Evolutionary conservation across 805 yeast genomes (phyloP), one percentile per base, ranked within the genome.

Genomic region (Wickerhamiella kazuoi): DNA sequence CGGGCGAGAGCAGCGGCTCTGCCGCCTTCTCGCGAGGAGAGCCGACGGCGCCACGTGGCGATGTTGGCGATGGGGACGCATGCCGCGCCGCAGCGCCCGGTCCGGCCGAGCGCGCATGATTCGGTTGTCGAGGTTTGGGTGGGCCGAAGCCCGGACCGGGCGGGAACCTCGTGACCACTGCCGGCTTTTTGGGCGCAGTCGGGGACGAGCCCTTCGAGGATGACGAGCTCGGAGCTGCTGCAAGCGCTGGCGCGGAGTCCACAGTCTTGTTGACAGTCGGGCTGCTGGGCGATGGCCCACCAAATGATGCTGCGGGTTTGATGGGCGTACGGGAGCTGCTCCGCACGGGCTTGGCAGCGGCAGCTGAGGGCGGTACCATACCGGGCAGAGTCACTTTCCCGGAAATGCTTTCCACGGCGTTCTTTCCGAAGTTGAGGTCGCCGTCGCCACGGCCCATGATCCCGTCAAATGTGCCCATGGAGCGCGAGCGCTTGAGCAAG

Each of bases 391-490:
- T 16, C 23, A 37, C 26, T 16, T 34, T 41, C 2, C 41, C 41
- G 15, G 40, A 31, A 16, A 41, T 41, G n/a, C 35, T 35, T n/a
- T 41, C 41, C 5, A 41, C 44, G 16, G 44, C 44, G 18, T 38
- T 37, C 30, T 36, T 24, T n/a, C 45, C 45, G 33, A 35, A 36
- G 8, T 21, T 35, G 8, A 33, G 14, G 34, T 23, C 26, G 26
- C 26, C 26, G 19, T n/a, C 17, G 16, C 30, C 41, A 5, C 38
- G 30, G 24, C 15, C 29, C 17, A 30, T 17, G 24, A 34, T 34
- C 21, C 41, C 31, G 30, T 40, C 43, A 24, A 42, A 42, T 14
- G 45, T 42, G 21, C 45, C 43, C 45, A 42, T 42, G 16, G 37
- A 30, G 6, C 41, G 29, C 31, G 43, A 39, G 15, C 45, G 41